Evolutionary conservation across 805 yeast genomes (phyloP).

Genomic region (Kodamaea laetipori): DNA sequence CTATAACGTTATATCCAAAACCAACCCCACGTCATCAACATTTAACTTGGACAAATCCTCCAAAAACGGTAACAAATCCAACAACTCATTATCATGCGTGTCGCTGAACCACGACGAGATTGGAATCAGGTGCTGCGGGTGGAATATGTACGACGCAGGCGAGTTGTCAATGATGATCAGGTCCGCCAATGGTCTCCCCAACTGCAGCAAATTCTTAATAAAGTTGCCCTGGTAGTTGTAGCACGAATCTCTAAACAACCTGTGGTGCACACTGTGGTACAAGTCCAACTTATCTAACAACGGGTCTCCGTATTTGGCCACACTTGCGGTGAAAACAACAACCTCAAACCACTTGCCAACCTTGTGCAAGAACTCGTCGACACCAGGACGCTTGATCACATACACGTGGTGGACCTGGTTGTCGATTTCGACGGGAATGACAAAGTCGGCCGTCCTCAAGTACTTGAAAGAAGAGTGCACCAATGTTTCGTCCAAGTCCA

Average conservation of each 20-base stretch:
- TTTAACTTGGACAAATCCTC: conserved; percentile 73
- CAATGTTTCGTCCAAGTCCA: conserved; percentile 93
- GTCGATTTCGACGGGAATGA: conserved; percentile 96
- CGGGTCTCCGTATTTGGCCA: conserved; percentile 95
- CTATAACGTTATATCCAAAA: conserved; percentile 71
- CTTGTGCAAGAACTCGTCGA: conserved; percentile 81
- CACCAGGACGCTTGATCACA: conserved; percentile 97
- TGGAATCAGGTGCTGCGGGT: conserved; percentile 97
- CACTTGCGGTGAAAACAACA: conserved; percentile 96
- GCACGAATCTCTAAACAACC: conserved; percentile 93
- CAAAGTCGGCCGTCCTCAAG: conserved; percentile 90
- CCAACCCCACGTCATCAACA: conserved; percentile 84
- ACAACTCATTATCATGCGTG: conserved; percentile 91
- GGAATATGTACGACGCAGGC: conserved; percentile 97
- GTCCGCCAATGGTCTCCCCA: conserved; percentile 88
- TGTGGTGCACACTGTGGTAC: conserved; percentile 77
- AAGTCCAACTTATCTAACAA: conserved; percentile 83
- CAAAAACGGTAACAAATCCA: conserved; percentile 87
- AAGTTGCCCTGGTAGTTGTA: conserved; percentile 92
- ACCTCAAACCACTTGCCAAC: conserved; percentile 91
- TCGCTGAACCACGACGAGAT: conserved; percentile 98
- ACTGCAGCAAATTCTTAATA: conserved; percentile 88
- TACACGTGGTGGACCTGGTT: conserved; percentile 90
- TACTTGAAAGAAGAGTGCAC: conserved; percentile 95
- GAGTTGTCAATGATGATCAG: conserved; percentile 93